Base-by-base conservation (phyloP, 768 basidiomycete species). In the Termitomyces sp. region DNA sequence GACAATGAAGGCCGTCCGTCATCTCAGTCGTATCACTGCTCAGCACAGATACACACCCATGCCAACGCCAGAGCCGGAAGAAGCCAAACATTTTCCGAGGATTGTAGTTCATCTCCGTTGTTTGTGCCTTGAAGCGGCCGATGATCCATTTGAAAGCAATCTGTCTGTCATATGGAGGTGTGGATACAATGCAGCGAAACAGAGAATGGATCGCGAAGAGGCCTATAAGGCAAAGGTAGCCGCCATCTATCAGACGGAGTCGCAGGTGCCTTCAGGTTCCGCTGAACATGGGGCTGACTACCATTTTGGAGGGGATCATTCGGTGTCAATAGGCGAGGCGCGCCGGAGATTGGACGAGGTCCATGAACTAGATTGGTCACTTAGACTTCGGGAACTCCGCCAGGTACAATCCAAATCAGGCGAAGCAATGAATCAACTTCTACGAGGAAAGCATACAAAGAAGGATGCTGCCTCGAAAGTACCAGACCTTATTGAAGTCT, bases 121-220 rank as follows among this genome's bases (percentile, higher is more conserved):
- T 45, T 65, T 96, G 34, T 84, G 83, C 49, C 65, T 92, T 9
- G 94, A 97, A 70, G 86, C 86, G 26, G 83, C 85, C 24, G 95
- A 98, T 69, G 90, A 94, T 64, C 82, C 86, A 1, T 84, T 97
- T 56, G 95, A 98, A 70, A 80, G 82, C 16, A 82, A 78, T 58
- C 72, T 97, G 20, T 88, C 84, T 36, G 75, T 88, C 9, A 89
- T 92, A 31, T 90, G 83, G 78, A 77, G 82, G 58, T 81, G 84
- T 49, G 94, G 92, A 0, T 72, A 81, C 37, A 81, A 84, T 39
- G 94, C 93, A 49, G 85, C 86, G 41, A 80, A 79, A 52, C 79
- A 83, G 15, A 77, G 94, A 31, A 70, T 85, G 46, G 88, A 86
- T 51, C 82, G 93, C 1, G 89, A 94, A 56, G 84, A 86, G 33